phyloP scores from a whole-genome alignment of 352 stramenopile genomes.

The Phytophthora multivora region DNA sequence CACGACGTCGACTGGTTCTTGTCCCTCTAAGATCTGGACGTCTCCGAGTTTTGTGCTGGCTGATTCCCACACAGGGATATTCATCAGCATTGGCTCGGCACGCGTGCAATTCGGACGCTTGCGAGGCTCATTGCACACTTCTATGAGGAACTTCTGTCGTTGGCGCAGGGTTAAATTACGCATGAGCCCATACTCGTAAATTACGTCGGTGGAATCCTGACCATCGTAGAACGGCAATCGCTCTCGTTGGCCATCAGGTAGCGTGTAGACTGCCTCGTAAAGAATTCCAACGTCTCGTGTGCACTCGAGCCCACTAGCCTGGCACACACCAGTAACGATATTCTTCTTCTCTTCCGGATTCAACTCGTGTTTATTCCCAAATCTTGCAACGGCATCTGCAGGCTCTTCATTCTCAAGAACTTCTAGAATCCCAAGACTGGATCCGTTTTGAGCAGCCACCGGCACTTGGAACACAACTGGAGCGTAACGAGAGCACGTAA shows the following conservation, averaged over 20 bases:
- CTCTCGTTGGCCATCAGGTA: constrained; percentile 51
- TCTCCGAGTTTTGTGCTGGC: constrained; percentile 72
- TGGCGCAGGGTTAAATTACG: constrained; percentile 71
- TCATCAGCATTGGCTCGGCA: constrained; percentile 73
- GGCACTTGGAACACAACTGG: constrained; percentile 66
- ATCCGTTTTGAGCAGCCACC: constrained; percentile 63
- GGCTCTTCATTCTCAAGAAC: constrained; percentile 69
- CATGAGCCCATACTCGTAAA: constrained; percentile 76
- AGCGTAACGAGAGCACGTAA: constrained; percentile 64
- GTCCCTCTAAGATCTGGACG: constrained; percentile 74
- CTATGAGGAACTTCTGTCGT: constrained; percentile 68
- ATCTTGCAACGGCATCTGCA: constrained; percentile 72
- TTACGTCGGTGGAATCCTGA: constrained; percentile 73
- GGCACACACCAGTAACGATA: constrained; percentile 57
- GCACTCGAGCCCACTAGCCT: constrained; percentile 56
- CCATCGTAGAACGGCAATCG: constrained; percentile 75
- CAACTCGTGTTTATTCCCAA: constrained; percentile 76
- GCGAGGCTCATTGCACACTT: constrained; percentile 72
- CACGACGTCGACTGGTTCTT: constrained; percentile 82
- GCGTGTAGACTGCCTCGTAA: constrained; percentile 65
- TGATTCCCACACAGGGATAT: constrained; percentile 79
- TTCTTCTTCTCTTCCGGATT: constrained; percentile 58
- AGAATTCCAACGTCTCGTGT: constrained; percentile 61
- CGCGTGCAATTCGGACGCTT: constrained; percentile 76
- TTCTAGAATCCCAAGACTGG: constrained; percentile 63